Conservation (phyloP, 352 stramenopile species). For the Globisporangium spinosum region DNA sequence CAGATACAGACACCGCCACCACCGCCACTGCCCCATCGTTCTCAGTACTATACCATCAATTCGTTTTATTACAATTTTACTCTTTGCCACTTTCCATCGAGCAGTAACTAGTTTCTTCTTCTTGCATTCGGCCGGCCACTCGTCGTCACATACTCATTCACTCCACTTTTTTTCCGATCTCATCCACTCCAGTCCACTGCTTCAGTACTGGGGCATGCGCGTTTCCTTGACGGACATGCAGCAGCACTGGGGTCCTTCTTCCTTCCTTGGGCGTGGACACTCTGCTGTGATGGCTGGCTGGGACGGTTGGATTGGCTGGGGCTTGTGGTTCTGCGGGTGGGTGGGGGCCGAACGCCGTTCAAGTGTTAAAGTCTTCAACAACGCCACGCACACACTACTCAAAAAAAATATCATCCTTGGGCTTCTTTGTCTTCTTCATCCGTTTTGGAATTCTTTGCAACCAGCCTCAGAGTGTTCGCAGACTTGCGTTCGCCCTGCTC, state of each 20-base stretch:
- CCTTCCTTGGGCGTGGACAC: neutral
- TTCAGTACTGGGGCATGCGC: neutral
- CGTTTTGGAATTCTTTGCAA: neutral
- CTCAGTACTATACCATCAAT: neutral
- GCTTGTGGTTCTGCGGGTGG: neutral
- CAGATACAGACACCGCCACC: neutral
- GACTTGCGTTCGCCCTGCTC: neutral
- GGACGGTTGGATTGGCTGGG: neutral
- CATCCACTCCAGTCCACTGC: neutral
- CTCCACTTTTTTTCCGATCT: neutral
- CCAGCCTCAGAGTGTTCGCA: neutral
- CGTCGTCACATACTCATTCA: neutral
- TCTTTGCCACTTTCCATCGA: constrained; percentile 20
- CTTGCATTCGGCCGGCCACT: neutral
- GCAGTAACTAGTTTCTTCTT: constrained; percentile 14
- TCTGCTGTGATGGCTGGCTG: neutral
- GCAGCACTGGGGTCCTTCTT: neutral
- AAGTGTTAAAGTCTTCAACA: constrained; percentile 7
- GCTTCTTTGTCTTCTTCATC: constrained; percentile 3
- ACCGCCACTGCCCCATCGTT: neutral
- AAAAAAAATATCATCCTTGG: neutral
- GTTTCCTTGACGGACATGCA: neutral
- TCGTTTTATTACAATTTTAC: constrained; percentile 13
- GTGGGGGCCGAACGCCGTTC: neutral
- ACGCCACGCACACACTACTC: constrained; percentile 5